Conservation (phyloP, 805 yeast genomes). For the Zygosaccharomyces gambellarensis region DNA sequence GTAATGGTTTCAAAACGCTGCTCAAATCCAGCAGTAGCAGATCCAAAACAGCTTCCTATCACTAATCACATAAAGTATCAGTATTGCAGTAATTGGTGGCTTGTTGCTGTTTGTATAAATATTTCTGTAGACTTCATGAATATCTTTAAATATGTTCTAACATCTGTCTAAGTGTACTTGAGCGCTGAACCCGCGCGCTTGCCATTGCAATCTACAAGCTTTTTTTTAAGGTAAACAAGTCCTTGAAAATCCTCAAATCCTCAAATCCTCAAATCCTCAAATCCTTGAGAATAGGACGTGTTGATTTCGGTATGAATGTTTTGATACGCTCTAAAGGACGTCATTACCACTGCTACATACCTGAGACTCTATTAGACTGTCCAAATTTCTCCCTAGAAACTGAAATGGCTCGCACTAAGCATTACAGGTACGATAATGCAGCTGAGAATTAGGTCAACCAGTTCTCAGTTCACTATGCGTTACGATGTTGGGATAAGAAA, state of each 20-base stretch:
- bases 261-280: no score
- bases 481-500: neutral
- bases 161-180: neutral
- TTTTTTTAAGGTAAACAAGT: no score
- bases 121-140: neutral
- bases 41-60: constrained; percentile 11
- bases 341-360: no score
- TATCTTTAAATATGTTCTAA: neutral
- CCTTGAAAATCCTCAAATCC: no score
- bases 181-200: no score
- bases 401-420: no score
- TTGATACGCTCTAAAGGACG: no score
- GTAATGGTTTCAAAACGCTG: constrained; percentile 89
- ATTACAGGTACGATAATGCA: neutral
- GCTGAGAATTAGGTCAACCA: neutral
- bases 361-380: no score
- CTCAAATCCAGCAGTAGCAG: constrained; percentile 35
- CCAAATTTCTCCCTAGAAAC: no score
- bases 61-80: neutral
- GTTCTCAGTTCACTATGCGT: neutral
- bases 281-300: no score
- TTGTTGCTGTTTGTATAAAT: neutral
- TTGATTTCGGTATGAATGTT: no score
- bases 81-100: neutral
- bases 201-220: no score